Conservation (phyloP, 163 green algal species). For the Chlorella variabilis region DNA sequence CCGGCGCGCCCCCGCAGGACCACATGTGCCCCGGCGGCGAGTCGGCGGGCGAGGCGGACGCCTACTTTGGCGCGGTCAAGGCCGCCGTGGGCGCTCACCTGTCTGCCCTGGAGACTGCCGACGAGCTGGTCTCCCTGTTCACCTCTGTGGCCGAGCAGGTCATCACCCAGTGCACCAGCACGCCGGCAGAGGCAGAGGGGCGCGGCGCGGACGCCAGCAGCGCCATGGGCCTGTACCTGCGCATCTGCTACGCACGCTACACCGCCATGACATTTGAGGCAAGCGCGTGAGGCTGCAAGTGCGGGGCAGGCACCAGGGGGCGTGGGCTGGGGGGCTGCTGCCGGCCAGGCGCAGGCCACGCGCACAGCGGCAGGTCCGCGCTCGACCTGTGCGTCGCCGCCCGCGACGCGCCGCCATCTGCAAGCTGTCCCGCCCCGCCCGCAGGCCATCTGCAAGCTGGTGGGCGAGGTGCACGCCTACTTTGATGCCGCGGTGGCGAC, state of each 20-base stretch:
- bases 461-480: conserved; percentile 33
- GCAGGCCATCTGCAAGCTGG: conserved; percentile 41
- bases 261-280: conserved; percentile 40
- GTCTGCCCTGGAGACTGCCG: conserved; percentile 23
- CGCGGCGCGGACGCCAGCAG: conserved; percentile 25
- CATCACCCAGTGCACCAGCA: conserved; percentile 32
- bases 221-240: conserved; percentile 41
- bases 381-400: too few species aligned
- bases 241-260: conserved; percentile 34
- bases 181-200: neutral
- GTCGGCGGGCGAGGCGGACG: neutral
- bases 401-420: too few species aligned
- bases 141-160: conserved; percentile 30
- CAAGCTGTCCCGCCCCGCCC: neutral
- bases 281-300: too few species aligned
- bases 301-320: too few species aligned
- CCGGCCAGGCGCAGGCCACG: too few species aligned
- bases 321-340: too few species aligned
- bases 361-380: too few species aligned
- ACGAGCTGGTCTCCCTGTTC: conserved; percentile 42
- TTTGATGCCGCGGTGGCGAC: conserved; percentile 15
- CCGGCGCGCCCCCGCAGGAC: conserved; percentile 1
- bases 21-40: neutral
- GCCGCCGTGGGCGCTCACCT: conserved; percentile 15
- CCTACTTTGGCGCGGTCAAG: neutral